Conservation (phyloP, 305 asterid genomes). For the Solanum aculeatissimum region DNA sequence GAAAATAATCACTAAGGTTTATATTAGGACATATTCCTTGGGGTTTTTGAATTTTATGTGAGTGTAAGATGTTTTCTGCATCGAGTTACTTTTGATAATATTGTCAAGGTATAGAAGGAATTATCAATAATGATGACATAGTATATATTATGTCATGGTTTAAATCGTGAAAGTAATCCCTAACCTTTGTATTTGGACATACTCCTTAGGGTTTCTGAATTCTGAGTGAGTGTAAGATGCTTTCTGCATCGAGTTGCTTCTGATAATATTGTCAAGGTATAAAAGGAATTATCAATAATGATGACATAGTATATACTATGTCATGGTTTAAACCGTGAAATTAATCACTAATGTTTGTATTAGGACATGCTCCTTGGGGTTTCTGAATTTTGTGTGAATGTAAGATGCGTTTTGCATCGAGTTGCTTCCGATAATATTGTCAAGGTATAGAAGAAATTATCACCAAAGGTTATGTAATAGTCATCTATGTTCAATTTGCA, state of each 20-base stretch:
- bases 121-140: too few relatives aligned
- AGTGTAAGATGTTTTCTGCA: not conserved
- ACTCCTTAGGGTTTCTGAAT: not conserved
- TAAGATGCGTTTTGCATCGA: accelerated
- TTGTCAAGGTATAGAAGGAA: not conserved
- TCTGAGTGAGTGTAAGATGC: not conserved
- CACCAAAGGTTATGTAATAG: not conserved
- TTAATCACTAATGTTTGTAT: too few relatives aligned
- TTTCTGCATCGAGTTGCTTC: not conserved
- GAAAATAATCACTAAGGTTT: not conserved
- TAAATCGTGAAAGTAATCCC: too few relatives aligned
- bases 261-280: not conserved
- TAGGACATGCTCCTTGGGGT: not conserved
- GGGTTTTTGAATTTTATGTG: not conserved
- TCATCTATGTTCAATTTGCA: not conserved
- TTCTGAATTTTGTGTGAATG: not conserved
- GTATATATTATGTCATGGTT: too few relatives aligned
- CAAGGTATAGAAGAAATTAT: not conserved
- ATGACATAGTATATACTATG: too few relatives aligned
- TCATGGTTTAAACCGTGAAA: too few relatives aligned
- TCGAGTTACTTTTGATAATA: accelerated
- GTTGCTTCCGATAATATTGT: not conserved
- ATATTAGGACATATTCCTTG: not conserved
- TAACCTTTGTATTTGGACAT: not conserved
- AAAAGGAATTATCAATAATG: not conserved